phyloP scores from a whole-genome alignment of 2,329 filamentous ascomycete genomes.

The Talaromyces sp. region DNA sequence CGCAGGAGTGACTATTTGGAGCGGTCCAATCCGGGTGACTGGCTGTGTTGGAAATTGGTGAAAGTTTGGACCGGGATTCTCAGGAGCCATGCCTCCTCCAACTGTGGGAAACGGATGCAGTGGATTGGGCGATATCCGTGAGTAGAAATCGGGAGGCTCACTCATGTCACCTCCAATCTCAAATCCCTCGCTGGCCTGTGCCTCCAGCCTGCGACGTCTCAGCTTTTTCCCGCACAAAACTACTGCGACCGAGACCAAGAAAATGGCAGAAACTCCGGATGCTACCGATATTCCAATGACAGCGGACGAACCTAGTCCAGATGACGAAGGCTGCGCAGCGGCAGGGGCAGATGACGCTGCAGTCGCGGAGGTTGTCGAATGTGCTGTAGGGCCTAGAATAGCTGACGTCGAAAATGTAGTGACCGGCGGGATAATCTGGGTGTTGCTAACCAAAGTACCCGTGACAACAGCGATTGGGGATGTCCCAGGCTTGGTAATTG shows the following conservation, averaged over 20 bases:
- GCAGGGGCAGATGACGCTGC: not conserved
- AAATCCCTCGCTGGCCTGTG: conserved; percentile 23
- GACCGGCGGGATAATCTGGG: not conserved
- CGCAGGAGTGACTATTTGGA: not conserved
- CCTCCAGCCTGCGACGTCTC: conserved; percentile 18
- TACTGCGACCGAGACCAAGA: conserved; percentile 27
- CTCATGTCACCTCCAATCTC: conserved; percentile 36
- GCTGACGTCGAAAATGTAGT: conserved; percentile 1
- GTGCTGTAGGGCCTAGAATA: not conserved
- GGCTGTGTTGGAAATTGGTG: conserved; percentile 14
- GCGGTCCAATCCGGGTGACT: not conserved
- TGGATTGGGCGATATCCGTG: conserved; percentile 16
- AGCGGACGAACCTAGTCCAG: conserved; percentile 21
- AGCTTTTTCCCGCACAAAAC: conserved; percentile 26
- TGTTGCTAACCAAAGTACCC: not conserved
- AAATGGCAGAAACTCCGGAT: conserved; percentile 29
- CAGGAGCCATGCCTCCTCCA: conserved; percentile 3
- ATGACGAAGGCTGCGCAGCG: conserved; percentile 5
- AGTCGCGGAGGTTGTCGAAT: not conserved
- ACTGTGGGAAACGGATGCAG: conserved; percentile 3
- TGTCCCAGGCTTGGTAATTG: not conserved
- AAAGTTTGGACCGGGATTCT: conserved; percentile 8
- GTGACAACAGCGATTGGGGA: not conserved
- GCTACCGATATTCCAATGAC: conserved; percentile 33
- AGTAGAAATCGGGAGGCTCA: conserved; percentile 27